Base-by-base conservation (phyloP, 2,329 filamentous ascomycete species). In the Fusarium sp. region DNA sequence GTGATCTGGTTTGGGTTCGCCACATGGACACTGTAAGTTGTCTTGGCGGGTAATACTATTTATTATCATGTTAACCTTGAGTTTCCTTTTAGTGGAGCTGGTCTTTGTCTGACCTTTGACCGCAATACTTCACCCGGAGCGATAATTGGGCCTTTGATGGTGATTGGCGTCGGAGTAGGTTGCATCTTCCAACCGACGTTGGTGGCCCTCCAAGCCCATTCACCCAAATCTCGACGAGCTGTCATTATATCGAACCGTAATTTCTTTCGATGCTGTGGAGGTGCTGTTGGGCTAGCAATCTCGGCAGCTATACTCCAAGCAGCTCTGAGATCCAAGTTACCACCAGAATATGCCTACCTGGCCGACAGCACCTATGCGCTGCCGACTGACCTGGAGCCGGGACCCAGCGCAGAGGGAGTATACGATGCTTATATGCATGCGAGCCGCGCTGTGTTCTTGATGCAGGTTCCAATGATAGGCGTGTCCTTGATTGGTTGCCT, bases 351-450 rank as follows among this genome's bases (percentile, higher is more conserved):
- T 10, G 15, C 56, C 4, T 58, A 58, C 7, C 20, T 58, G 3
- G 56, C 56, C 0, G 35, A 58, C 10, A 58, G 56, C 22, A 58
- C 56, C 0, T 58, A 58, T 20, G 22, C 56, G 1, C 56, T 58
- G 10, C 56, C 54, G 2, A 20, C 56, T 10, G 56, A 58, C 10
- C 12, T 58, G 22, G 56, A 35, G 33, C 22, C 15, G 1, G 56
- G 56, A 4, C 56, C 56, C 5, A 14, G 10, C 0, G 11, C 56
- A 6, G 56, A 58, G n/a, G n/a, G 15, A 3, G 56, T 40, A 3
- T 58, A 58, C 12, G 56, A 58, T n/a, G 56, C 56, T 17, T 58
- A 58, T 11, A 58, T 58, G 56, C 22, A 58, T 38, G 56, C 56
- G 2, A 58, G 35, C 15, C 56, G 27, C 17, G 20, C 35, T 20